A percentile compares a stretch with the other conserved stretches of the same genome.
phyloP scores from a whole-genome alignment of 768 basidiomycete species.

The Filobasidium floriforme region DNA sequence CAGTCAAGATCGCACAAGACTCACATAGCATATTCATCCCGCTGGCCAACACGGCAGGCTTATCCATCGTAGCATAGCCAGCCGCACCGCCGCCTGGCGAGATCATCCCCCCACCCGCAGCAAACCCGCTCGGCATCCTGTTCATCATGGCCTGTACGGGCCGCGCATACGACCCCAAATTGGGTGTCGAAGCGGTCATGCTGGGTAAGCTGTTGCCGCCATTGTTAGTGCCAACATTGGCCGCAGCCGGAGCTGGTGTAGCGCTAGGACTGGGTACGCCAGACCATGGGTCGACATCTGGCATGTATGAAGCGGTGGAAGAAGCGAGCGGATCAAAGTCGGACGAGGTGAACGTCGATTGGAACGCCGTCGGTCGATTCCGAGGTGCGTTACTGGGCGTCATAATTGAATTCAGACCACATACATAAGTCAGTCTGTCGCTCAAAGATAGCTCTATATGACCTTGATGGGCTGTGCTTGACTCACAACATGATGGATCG shows the following conservation, averaged over 20 bases:
- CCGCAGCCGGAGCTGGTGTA: slow-evolving; percentile 26
- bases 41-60: neutral
- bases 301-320: slow-evolving; percentile 16
- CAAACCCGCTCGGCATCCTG: slow-evolving; percentile 3
- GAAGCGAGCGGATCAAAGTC: slow-evolving; percentile 22
- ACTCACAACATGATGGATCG: slow-evolving; percentile 1
- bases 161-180: slow-evolving; percentile 17
- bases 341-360: slow-evolving; percentile 17
- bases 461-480: neutral
- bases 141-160: slow-evolving; percentile 14
- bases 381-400: slow-evolving; percentile 9
- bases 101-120: slow-evolving; percentile 4
- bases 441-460: neutral
- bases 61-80: neutral
- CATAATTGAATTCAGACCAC: neutral
- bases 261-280: slow-evolving; percentile 38
- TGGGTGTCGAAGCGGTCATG: slow-evolving; percentile 15
- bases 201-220: neutral
- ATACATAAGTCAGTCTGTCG: neutral
- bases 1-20: neutral
- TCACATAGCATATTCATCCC: slow-evolving; percentile 18
- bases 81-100: slow-evolving; percentile 4
- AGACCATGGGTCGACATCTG: slow-evolving; percentile 45
- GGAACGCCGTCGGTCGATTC: neutral
- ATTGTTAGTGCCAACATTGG: neutral